Percentiles rank a stretch among this genome's conserved stretches.
These are phyloP conservation scores for Blastobotrys apis DNA, from an alignment of 1,139 yeast species.

Conservation along the genomic window DNA sequence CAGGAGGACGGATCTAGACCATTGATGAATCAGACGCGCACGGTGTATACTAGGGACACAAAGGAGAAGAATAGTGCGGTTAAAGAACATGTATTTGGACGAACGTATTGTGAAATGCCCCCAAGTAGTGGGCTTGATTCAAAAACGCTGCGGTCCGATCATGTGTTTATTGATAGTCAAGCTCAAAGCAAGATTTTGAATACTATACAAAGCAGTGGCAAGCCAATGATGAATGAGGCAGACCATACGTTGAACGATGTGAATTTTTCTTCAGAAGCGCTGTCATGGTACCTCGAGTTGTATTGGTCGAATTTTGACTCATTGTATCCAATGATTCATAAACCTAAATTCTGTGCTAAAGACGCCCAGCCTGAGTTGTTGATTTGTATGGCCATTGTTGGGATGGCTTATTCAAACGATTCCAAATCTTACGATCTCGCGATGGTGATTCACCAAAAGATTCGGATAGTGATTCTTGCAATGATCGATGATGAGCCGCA, in stretches of 20 bases:
- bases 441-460: conserved; percentile 25
- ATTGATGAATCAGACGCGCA: conserved; percentile 12
- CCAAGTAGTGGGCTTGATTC: not conserved
- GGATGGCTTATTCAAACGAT: conserved; percentile 34
- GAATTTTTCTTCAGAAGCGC: conserved; percentile 18
- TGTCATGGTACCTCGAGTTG: conserved; percentile 26
- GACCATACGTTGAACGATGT: not conserved
- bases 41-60: conserved; percentile 14
- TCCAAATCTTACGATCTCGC: conserved; percentile 27
- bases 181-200: conserved; percentile 16
- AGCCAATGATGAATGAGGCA: conserved; percentile 17
- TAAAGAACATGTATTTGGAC: conserved; percentile 16
- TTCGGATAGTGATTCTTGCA: conserved; percentile 26
- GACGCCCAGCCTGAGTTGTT: conserved; percentile 30
- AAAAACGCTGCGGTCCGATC: conserved; percentile 6
- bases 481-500: conserved; percentile 28
- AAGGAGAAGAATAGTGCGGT: conserved; percentile 12
- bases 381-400: conserved; percentile 35
- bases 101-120: conserved; percentile 10
- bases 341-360: conserved; percentile 34
- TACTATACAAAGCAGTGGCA: conserved; percentile 15
- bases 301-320: conserved; percentile 37
- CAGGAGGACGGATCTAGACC: conserved; percentile 3
- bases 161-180: conserved; percentile 8
- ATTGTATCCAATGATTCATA: conserved; percentile 37